Percentiles rank a stretch among this genome's conserved stretches.
phyloP scores from a whole-genome alignment of 345 rosid genomes.

The Boechera stricta region DNA sequence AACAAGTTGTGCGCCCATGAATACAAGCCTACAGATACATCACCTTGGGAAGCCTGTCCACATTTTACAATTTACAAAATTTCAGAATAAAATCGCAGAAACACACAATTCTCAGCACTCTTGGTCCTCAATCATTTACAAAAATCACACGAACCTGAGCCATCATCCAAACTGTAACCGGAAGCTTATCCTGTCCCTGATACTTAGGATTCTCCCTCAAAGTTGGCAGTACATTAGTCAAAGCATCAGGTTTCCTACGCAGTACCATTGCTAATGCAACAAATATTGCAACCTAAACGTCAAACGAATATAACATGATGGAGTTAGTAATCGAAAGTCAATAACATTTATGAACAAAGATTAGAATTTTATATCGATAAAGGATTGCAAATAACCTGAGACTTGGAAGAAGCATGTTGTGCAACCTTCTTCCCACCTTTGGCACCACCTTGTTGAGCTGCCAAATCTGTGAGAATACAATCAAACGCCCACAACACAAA shows the following conservation, averaged over 20 bases:
- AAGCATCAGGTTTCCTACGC: slow-evolving; percentile 77
- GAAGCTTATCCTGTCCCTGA: slow-evolving; percentile 83
- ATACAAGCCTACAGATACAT: slow-evolving; percentile 66
- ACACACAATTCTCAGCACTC: background rate
- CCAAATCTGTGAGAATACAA: slow-evolving; percentile 63
- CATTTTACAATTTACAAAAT: slow-evolving; percentile 11
- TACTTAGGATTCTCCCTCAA: slow-evolving; percentile 68
- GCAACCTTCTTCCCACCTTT: slow-evolving; percentile 66
- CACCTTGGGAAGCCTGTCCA: slow-evolving; percentile 69
- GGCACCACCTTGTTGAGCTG: slow-evolving; percentile 54
- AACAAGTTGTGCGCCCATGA: slow-evolving; percentile 70
- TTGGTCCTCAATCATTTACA: background rate
- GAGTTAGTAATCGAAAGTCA: background rate
- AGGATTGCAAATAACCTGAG: slow-evolving; percentile 49
- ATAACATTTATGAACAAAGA: background rate
- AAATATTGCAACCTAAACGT: slow-evolving; percentile 73
- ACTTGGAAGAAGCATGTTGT: slow-evolving; percentile 64
- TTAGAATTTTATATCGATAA: background rate
- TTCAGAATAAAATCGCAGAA: slow-evolving; percentile 23
- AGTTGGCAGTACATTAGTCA: slow-evolving; percentile 57
- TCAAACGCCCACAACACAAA: slow-evolving; percentile 73
- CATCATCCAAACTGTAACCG: slow-evolving; percentile 70
- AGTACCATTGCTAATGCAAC: slow-evolving; percentile 74
- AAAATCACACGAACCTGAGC: slow-evolving; percentile 57
- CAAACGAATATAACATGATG: background rate